Percentiles rank a stretch among this genome's conserved stretches.
phyloP scores from a whole-genome alignment of 73 alveolate species.

The Tetrahymena elliotti region DNA sequence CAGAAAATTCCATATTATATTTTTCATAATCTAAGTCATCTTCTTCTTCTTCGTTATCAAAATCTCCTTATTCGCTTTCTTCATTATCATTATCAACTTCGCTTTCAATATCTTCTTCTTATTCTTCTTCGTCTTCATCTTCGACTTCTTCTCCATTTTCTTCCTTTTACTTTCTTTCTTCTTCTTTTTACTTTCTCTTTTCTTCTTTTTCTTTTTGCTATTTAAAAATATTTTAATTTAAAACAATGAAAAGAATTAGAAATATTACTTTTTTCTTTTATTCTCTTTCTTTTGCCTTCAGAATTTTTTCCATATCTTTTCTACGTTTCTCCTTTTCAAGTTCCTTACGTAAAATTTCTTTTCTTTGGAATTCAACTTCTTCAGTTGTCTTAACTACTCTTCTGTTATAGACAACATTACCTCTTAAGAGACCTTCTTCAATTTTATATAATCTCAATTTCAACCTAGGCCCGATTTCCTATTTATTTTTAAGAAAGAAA shows the following conservation, averaged over 20 bases:
- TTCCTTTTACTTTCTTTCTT: not conserved
- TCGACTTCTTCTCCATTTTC: not conserved
- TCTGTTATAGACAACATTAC: constrained; percentile 66
- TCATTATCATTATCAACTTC: not conserved
- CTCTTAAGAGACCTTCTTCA: constrained; percentile 75
- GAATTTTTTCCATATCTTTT: not conserved
- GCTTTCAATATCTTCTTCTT: not conserved
- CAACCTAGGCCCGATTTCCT: constrained; percentile 74
- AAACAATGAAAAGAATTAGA: too few species aligned
- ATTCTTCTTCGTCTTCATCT: not conserved
- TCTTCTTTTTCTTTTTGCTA: not conserved
- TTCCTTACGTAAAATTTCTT: not conserved
- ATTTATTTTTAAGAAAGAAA: constrained; percentile 48
- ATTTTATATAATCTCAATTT: constrained; percentile 61
- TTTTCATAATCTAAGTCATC: not conserved
- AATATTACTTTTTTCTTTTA: not conserved
- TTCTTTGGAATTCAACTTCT: not conserved
- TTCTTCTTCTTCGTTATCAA: not conserved
- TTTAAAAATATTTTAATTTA: too few species aligned
- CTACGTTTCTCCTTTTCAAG: not conserved
- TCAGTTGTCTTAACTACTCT: not conserved
- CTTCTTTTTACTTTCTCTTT: not conserved
- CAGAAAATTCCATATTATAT: not conserved
- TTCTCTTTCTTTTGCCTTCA: not conserved
- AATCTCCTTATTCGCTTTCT: not conserved